Percentiles rank a stretch among this genome's conserved stretches.
Conservation (phyloP, 352 stramenopile species). For the Phytophthora hybrid region DNA sequence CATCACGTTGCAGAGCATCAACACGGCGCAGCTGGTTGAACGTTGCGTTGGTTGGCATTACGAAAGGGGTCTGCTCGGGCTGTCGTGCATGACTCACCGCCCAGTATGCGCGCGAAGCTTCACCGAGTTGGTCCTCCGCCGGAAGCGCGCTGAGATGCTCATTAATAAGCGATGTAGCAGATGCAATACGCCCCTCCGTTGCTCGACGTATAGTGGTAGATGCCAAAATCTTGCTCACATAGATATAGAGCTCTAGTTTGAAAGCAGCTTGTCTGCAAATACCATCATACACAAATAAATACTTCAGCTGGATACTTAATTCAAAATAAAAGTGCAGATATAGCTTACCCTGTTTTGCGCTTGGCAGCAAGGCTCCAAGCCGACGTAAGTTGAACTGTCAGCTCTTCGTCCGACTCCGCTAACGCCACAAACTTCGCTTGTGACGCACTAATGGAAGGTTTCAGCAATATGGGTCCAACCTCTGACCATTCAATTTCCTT, state of each 20-base stretch:
- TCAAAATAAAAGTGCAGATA: background rate
- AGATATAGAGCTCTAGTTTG: background rate
- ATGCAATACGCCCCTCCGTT: background rate
- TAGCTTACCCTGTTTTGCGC: background rate
- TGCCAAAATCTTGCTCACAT: background rate
- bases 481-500: background rate
- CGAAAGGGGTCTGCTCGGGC: background rate
- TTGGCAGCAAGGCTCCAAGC: background rate
- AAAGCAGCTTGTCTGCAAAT: background rate
- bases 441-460: background rate
- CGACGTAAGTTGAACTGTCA: background rate
- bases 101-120: slow-evolving; percentile 6
- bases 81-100: slow-evolving; percentile 4
- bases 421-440: background rate
- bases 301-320: background rate
- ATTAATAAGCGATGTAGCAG: background rate
- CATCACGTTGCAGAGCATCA: background rate
- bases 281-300: background rate
- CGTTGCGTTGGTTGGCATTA: background rate
- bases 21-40: background rate
- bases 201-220: background rate
- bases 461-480: background rate
- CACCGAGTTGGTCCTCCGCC: background rate
- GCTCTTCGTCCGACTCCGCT: background rate
- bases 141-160: background rate